phyloP scores from a whole-genome alignment of 2,329 filamentous ascomycete genomes.

The Fusarium brachygibbosum region DNA sequence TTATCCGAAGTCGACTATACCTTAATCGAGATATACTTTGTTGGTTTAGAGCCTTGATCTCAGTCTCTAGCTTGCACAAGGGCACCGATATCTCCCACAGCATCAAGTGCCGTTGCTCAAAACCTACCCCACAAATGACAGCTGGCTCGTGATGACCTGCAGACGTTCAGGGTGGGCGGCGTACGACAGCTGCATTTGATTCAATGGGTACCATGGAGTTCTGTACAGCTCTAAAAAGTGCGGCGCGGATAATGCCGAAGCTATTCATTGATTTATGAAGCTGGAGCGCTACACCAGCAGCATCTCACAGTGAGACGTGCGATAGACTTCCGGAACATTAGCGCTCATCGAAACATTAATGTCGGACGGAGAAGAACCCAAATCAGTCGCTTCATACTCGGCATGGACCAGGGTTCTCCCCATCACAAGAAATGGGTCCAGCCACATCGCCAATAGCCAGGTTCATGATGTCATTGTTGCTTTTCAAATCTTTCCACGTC shows the following conservation, averaged over 20 bases:
- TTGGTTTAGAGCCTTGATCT: slow-evolving; percentile 11
- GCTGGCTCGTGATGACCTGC: slow-evolving; percentile 43
- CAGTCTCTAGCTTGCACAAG: slow-evolving; percentile 14
- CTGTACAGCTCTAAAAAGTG: slow-evolving; percentile 16
- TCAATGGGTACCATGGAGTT: slow-evolving; percentile 7
- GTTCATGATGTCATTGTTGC: slow-evolving; percentile 42
- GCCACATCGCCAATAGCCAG: slow-evolving; percentile 25
- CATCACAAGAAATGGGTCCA: slow-evolving; percentile 34
- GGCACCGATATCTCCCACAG: slow-evolving; percentile 16
- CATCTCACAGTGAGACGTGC: slow-evolving; percentile 21
- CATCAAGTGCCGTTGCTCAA: slow-evolving; percentile 26
- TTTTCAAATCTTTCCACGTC: slow-evolving; percentile 44
- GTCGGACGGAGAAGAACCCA: slow-evolving; percentile 31
- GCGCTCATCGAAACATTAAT: slow-evolving; percentile 19
- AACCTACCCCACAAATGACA: slow-evolving; percentile 38
- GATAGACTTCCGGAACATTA: slow-evolving; percentile 30
- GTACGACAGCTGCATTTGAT: slow-evolving; percentile 26
- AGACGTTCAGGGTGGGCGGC: slow-evolving; percentile 21
- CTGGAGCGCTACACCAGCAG: slow-evolving; percentile 3
- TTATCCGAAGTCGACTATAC: slow-evolving; percentile 4
- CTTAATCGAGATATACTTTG: slow-evolving; percentile 13
- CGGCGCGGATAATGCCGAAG: slow-evolving; percentile 30
- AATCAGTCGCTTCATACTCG: slow-evolving; percentile 25
- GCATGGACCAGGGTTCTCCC: slow-evolving; percentile 16
- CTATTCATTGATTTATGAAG: slow-evolving; percentile 1